Conservation (phyloP, 148 eudicot species). For the Nyssa sinensis region DNA sequence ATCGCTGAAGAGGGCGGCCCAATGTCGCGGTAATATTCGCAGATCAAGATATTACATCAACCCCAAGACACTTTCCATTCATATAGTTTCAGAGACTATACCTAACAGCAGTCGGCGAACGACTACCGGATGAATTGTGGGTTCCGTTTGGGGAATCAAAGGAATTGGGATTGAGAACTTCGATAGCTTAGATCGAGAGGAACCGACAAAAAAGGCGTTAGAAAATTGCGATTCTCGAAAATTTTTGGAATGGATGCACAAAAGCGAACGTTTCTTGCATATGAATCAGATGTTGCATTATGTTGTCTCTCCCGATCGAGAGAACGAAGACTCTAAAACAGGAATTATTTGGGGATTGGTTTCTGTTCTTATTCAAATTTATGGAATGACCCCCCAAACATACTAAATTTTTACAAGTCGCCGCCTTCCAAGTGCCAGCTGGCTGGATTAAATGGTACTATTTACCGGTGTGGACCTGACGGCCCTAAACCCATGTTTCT, state of each 20-base stretch:
- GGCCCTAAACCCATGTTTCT: too few species aligned
- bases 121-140: too few species aligned
- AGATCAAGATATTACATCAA: slow-evolving; percentile 13
- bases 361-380: background rate
- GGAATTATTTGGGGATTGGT: background rate
- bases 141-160: background rate
- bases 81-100: too few species aligned
- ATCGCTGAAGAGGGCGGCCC: slow-evolving; percentile 1
- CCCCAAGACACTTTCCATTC: background rate
- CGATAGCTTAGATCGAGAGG: slow-evolving; percentile 6
- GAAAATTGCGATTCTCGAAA: background rate
- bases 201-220: background rate
- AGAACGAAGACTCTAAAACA: background rate
- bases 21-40: background rate
- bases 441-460: too few species aligned
- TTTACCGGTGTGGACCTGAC: too few species aligned
- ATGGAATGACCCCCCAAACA: too few species aligned
- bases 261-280: background rate
- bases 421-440: too few species aligned
- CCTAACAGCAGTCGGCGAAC: too few species aligned
- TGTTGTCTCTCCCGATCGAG: slow-evolving; percentile 5
- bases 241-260: background rate
- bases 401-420: too few species aligned
- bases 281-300: background rate
- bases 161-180: background rate